Conservation (phyloP, 163 green algal genomes). For the Volvox carteri region DNA sequence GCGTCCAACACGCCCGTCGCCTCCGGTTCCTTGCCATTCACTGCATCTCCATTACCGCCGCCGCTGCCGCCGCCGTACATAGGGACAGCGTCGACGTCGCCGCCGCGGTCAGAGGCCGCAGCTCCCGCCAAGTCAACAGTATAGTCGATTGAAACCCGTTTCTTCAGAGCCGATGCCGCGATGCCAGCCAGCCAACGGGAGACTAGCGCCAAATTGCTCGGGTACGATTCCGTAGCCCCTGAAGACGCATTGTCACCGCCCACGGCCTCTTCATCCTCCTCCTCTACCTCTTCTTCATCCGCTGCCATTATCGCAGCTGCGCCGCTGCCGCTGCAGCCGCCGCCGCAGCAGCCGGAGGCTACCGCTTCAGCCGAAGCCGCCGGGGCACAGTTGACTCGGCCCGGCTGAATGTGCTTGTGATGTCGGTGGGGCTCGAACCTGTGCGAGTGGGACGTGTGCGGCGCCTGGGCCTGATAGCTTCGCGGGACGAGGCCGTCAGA, state of each 20-base stretch:
- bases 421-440: too few species aligned
- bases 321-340: background rate
- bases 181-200: conserved; percentile 6
- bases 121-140: too few species aligned
- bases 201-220: background rate
- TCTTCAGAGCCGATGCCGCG: background rate
- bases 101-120: too few species aligned
- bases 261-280: background rate
- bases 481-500: too few species aligned
- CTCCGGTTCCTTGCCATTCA: background rate
- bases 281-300: too few species aligned
- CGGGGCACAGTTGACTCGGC: too few species aligned
- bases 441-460: too few species aligned
- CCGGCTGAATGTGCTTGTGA: too few species aligned
- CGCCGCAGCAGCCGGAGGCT: background rate
- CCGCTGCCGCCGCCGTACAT: background rate
- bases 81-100: background rate
- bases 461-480: too few species aligned
- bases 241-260: background rate
- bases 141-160: background rate
- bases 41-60: background rate
- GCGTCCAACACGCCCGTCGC: background rate
- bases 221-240: background rate
- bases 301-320: background rate
- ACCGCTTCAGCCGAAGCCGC: too few species aligned